Evolutionary conservation across 2,329 filamentous ascomycete genomes (phyloP).

Genomic region (Fusarium sp.): DNA sequence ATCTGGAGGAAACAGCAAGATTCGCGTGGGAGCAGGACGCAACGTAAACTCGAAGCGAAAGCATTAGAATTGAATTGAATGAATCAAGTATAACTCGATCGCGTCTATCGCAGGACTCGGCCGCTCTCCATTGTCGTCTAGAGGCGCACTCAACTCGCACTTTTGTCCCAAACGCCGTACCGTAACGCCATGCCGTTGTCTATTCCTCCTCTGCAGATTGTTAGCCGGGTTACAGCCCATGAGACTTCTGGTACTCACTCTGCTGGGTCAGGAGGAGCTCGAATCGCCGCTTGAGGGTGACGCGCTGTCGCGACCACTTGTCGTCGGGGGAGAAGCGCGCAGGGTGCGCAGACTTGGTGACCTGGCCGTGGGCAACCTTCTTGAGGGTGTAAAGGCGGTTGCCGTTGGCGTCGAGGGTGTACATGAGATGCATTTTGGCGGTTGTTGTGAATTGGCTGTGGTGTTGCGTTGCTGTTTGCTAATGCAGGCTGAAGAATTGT

Average conservation of each 20-base stretch:
- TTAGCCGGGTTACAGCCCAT: background rate
- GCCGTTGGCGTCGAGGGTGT: constrained; percentile 84
- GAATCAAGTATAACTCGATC: constrained; percentile 12
- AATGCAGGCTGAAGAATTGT: background rate
- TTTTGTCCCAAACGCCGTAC: constrained; percentile 32
- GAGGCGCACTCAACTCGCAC: constrained; percentile 5
- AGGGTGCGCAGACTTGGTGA: constrained; percentile 96
- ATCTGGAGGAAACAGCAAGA: constrained; percentile 71
- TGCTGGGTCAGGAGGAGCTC: constrained; percentile 87
- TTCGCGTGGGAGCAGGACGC: constrained; percentile 85
- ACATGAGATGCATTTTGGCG: constrained; percentile 74
- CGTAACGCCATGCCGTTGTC: constrained; percentile 33
- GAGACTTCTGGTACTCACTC: constrained; percentile 54
- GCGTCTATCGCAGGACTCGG: background rate
- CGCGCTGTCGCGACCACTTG: constrained; percentile 97
- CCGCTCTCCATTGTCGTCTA: background rate
- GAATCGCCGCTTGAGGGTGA: constrained; percentile 95
- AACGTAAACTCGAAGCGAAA: constrained; percentile 85
- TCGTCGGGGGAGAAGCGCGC: constrained; percentile 98
- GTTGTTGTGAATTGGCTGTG: constrained; percentile 1
- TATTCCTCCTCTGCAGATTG: constrained; percentile 39
- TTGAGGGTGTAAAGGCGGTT: constrained; percentile 96
- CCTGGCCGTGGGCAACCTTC: constrained; percentile 84
- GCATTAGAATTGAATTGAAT: constrained; percentile 50
- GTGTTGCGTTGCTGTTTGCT: constrained; percentile 25